Base-by-base conservation (phyloP, 2,329 filamentous ascomycete species). In the Pleoardoris graminearum region DNA sequence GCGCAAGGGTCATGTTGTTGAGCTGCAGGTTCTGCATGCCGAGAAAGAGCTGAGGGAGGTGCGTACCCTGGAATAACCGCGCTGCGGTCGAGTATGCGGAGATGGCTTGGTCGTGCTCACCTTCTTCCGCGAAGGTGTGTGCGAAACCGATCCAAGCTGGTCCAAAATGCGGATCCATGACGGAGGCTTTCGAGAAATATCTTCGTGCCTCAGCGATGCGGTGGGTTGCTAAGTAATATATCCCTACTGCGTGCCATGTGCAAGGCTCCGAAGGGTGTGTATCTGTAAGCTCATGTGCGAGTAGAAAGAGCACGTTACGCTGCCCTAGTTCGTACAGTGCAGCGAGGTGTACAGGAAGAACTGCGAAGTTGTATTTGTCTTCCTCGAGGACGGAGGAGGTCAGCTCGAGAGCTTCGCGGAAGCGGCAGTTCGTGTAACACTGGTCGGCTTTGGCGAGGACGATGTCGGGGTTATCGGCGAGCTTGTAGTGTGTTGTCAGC, bases 91-190 rank as follows among this genome's bases (percentile, higher is more conserved):
- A 96, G 76, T 99, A 99, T 0, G 95, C 94, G 7, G 92, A 95
- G 58, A 99, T 97, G 42, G 94, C 94, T 76, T 99, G 94, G 71
- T 99, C 94, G 72, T 97, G 92, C 74, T 99, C 94, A 47, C 94
- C 94, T 72, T 99, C 94, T 10, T 91, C 92, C 1, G 94, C 94
- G 71, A 99, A 99, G 0, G 94, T 99, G 72, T 99, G 95, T 1
- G 94, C 94, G 69, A 99, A 99, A 1, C 95, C 94, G 59, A 99
- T 97, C 94, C 94, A 99, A 3, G 94, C 94, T 1, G 94, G 90
- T 0, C 93, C 93, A 65, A 96, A 99, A 76, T 97, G 93, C 6
- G 93, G 90, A 68, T 99, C 92, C 87, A 99, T 93, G 79, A 97
- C 89, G 60, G 90, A 96, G 4, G 95, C 90, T 75, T 99, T 99